Percentiles rank a stretch among this genome's conserved stretches.
phyloP scores from a whole-genome alignment of 257 asterid species.

The Rhazya stricta region DNA sequence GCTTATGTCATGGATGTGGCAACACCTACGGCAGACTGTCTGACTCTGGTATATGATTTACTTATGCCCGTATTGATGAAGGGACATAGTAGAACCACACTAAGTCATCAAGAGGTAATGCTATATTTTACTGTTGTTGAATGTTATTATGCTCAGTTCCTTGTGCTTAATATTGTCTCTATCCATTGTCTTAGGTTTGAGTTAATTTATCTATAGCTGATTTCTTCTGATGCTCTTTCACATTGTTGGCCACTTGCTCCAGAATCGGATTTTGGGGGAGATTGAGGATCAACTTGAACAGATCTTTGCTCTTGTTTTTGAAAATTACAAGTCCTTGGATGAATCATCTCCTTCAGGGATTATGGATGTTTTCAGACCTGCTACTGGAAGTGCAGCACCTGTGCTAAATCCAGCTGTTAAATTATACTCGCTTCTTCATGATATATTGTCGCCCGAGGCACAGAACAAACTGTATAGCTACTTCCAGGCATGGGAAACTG shows the following conservation, averaged over 20 bases:
- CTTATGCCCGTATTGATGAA: slow-evolving; percentile 43
- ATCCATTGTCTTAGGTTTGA: not conserved
- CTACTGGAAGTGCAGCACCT: slow-evolving; percentile 43
- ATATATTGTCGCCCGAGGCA: slow-evolving; percentile 48
- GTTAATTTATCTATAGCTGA: not conserved
- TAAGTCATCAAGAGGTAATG: slow-evolving; percentile 54
- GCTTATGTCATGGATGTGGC: slow-evolving; percentile 60
- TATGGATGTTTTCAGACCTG: slow-evolving; percentile 42
- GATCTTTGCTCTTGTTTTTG: slow-evolving; percentile 42
- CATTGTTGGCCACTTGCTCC: slow-evolving; percentile 18
- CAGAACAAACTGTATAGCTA: slow-evolving; percentile 40
- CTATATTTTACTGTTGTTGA: not conserved
- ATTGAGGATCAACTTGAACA: slow-evolving; percentile 49
- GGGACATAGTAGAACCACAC: slow-evolving; percentile 34
- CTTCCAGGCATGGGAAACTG: slow-evolving; percentile 37
- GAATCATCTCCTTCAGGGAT: slow-evolving; percentile 43
- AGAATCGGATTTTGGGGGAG: slow-evolving; percentile 53
- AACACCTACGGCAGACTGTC: slow-evolving; percentile 53
- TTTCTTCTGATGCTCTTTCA: slow-evolving; percentile 5
- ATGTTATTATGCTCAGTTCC: not conserved
- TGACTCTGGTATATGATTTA: slow-evolving; percentile 33
- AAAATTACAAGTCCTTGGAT: slow-evolving; percentile 48
- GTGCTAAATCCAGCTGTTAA: slow-evolving; percentile 47
- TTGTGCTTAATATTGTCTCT: slow-evolving; percentile 5
- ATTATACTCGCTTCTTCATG: slow-evolving; percentile 40